Base-by-base conservation (phyloP, 2,329 filamentous ascomycete genomes). In the Lachnellula occidentalis region DNA sequence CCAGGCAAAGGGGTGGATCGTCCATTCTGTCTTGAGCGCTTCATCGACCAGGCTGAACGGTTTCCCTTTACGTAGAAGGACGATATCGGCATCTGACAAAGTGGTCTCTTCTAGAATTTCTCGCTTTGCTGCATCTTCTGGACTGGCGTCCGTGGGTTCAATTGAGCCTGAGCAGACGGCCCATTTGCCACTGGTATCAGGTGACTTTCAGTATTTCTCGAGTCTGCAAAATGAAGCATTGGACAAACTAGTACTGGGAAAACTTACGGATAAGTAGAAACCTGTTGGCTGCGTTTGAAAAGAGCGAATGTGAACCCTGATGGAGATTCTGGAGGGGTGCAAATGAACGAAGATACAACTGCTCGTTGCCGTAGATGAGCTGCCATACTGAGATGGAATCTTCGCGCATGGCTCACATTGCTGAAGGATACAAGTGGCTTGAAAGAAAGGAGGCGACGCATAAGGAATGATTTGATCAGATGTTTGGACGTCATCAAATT, bases 101-200 rank as follows among this genome's bases (percentile, higher is more conserved):
- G 71, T 73, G 0, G 84, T 87, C 66, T 87, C 84, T 64, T 87
- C 83, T 5, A 67, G 62, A 21, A 88, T 72, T 67, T 87, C 83
- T 14, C 85, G 76, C 74, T 79, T 79, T 24, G 85, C 84, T 0
- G 84, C 78, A 3, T 74, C 70, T 5, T 83, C 66, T 0, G 83
- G 78, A 21, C 69, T 75, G 3, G 70, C 55, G 60, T 87, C 84
- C 0, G 69, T 65, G 5, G 70, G 50, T 3, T 86, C 79, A 49
- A 88, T 78, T 52, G 74, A 78, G 37, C 85, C 85, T 0, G 83
- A 83, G 17, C 87, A 78, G 1, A 83, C 80, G 0, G 81, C 83
- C 48, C 83, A 76, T 64, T 78, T 82, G 63, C 77, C 76, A 62
- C 77, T 78, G 57, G 27, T 22, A n/a, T 22, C 34, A 37, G 42